A percentile compares a stretch with the other conserved stretches of the same genome.
phyloP scores from a whole-genome alignment of 441 rosid genomes.

The Breynia disticha region DNA sequence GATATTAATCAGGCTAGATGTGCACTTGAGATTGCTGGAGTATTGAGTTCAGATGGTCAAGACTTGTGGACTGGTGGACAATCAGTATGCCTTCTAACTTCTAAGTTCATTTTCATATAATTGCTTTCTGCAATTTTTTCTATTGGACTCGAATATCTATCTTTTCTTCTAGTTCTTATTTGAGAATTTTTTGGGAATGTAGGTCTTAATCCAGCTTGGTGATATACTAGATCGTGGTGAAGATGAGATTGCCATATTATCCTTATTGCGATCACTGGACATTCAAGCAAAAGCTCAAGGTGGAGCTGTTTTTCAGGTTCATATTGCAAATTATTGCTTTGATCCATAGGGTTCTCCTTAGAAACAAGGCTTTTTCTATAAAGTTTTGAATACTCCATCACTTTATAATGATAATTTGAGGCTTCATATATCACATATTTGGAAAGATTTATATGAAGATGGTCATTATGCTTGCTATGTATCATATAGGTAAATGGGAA shows the following conservation, averaged over 20 bases:
- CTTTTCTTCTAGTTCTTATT: too few species aligned
- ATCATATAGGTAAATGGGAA: conserved; percentile 63
- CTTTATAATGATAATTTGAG: too few species aligned
- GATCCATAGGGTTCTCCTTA: too few species aligned
- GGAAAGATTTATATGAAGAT: neutral
- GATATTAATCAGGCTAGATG: conserved; percentile 69
- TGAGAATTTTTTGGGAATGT: conserved; percentile 12
- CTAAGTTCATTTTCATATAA: neutral
- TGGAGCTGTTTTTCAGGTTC: conserved; percentile 91
- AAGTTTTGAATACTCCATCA: too few species aligned
- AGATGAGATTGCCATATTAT: conserved; percentile 78
- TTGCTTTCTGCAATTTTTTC: neutral
- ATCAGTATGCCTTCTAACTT: conserved; percentile 32
- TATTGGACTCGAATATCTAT: too few species aligned
- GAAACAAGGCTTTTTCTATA: too few species aligned
- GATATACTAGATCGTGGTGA: conserved; percentile 87
- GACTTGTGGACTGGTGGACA: conserved; percentile 75
- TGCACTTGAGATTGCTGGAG: conserved; percentile 76
- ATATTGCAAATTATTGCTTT: conserved; percentile 1
- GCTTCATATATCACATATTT: neutral
- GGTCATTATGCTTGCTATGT: too few species aligned
- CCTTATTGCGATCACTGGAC: conserved; percentile 59
- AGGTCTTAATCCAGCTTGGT: conserved; percentile 84
- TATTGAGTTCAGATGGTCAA: conserved; percentile 58
- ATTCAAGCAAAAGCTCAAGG: conserved; percentile 76